These are phyloP conservation scores for Globisporangium abappressorium DNA, from an alignment of 352 stramenopile species.

Conservation along the genomic window DNA sequence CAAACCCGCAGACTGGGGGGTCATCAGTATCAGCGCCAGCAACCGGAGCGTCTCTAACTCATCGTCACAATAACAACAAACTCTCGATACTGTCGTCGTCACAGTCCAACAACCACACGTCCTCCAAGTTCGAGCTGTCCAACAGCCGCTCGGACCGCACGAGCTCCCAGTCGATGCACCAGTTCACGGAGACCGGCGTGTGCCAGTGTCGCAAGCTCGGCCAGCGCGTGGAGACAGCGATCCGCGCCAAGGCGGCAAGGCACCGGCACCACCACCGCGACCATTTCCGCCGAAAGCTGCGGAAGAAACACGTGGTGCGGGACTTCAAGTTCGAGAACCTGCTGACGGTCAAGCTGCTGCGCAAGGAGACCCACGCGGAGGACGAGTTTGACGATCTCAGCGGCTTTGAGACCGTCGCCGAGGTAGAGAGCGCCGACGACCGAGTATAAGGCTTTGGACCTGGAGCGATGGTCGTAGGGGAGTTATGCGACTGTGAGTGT, in stretches of 20 bases:
- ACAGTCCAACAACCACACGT: neutral
- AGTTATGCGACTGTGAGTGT: no score
- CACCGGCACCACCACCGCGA: slow-evolving; percentile 16
- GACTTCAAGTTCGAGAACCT: slow-evolving; percentile 15
- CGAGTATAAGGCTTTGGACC: neutral
- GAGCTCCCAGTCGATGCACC: slow-evolving; percentile 13
- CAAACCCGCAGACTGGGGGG: neutral
- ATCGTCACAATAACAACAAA: neutral
- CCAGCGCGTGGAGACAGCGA: slow-evolving; percentile 38
- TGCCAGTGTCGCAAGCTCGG: slow-evolving; percentile 53
- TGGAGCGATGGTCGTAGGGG: no score
- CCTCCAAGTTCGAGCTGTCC: slow-evolving; percentile 7
- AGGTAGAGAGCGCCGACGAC: slow-evolving; percentile 6
- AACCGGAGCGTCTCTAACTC: neutral
- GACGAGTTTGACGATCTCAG: slow-evolving; percentile 12
- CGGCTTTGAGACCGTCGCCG: slow-evolving; percentile 15
- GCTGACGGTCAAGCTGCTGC: slow-evolving; percentile 17
- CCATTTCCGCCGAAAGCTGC: slow-evolving; percentile 15
- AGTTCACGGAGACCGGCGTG: slow-evolving; percentile 30
- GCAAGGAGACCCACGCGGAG: slow-evolving; percentile 5
- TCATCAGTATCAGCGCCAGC: neutral
- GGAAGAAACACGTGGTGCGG: neutral
- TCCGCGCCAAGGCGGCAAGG: slow-evolving; percentile 19
- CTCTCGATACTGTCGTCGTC: slow-evolving; percentile 6
- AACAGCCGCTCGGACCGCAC: slow-evolving; percentile 12